These are phyloP conservation scores for Talaromyces liani DNA, from an alignment of 495 filamentous ascomycete species.

Conservation along the genomic window DNA sequence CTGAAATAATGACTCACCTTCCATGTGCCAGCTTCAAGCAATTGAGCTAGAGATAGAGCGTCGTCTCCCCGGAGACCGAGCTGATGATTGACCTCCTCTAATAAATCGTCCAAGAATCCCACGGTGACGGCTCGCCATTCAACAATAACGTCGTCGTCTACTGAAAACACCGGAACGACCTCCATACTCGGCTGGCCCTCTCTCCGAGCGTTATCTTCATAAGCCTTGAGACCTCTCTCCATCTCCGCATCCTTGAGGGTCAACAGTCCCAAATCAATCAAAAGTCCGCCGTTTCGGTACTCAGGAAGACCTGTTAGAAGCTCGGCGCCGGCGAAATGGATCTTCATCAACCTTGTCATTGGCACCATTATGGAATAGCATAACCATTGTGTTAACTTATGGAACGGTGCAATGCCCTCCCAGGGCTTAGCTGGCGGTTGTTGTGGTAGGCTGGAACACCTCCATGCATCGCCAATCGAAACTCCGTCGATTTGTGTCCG, in stretches of 20 bases:
- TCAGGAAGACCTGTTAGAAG: slow-evolving; percentile 61
- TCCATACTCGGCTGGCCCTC: slow-evolving; percentile 67
- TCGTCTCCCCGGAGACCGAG: slow-evolving; percentile 47
- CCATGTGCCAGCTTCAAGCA: slow-evolving; percentile 67
- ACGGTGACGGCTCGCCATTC: slow-evolving; percentile 65
- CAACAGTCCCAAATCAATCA: slow-evolving; percentile 59
- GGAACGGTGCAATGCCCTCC: slow-evolving; percentile 89
- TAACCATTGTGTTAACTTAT: slow-evolving; percentile 72
- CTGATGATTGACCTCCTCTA: slow-evolving; percentile 53
- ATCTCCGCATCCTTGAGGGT: slow-evolving; percentile 51
- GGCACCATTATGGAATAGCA: slow-evolving; percentile 67
- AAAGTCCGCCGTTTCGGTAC: slow-evolving; percentile 61
- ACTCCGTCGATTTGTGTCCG: slow-evolving; percentile 84
- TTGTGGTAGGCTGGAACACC: slow-evolving; percentile 70
- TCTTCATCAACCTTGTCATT: slow-evolving; percentile 55
- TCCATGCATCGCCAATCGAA: slow-evolving; percentile 92
- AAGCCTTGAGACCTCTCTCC: slow-evolving; percentile 60
- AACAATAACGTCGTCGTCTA: slow-evolving; percentile 62
- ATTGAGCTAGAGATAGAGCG: slow-evolving; percentile 53
- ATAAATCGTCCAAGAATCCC: slow-evolving; percentile 57
- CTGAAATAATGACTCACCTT: slow-evolving; percentile 53
- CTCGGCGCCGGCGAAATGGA: slow-evolving; percentile 56
- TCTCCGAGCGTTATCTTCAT: slow-evolving; percentile 62
- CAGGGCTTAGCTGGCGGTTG: slow-evolving; percentile 68
- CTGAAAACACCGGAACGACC: slow-evolving; percentile 56